Percentiles rank a stretch among this genome's conserved stretches.
Conservation (phyloP, 139 green algal species). For the Pleodorina starrii region DNA sequence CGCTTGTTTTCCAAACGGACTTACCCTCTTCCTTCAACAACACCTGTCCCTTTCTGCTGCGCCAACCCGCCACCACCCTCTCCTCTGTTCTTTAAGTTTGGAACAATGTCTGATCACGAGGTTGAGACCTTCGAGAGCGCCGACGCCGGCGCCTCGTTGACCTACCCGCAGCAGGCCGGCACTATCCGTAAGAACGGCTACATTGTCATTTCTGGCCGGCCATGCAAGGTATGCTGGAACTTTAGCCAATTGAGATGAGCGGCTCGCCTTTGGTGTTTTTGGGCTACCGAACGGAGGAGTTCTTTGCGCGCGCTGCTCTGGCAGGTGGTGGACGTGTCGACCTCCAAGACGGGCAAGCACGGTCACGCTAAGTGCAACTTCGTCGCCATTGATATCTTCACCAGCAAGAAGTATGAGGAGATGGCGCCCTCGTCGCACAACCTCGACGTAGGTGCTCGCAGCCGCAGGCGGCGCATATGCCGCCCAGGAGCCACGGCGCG, state of each 20-base stretch:
- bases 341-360: slow-evolving; percentile 99
- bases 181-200: slow-evolving; percentile 97
- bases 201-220: slow-evolving; percentile 95
- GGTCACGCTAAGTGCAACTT: slow-evolving; percentile 99
- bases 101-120: slow-evolving; percentile 58
- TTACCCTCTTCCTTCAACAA: too few relatives aligned
- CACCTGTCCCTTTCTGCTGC: slow-evolving; percentile 20
- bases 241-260: background rate
- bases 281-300: background rate
- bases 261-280: background rate
- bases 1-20: too few relatives aligned
- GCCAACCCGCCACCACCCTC: background rate
- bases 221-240: slow-evolving; percentile 91
- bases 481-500: background rate
- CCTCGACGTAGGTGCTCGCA: slow-evolving; percentile 82
- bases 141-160: slow-evolving; percentile 84
- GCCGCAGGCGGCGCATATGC: slow-evolving; percentile 32
- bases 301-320: background rate
- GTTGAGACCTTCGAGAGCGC: slow-evolving; percentile 56
- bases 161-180: slow-evolving; percentile 94
- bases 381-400: slow-evolving; percentile 97
- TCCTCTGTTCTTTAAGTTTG: slow-evolving; percentile 1
- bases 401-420: slow-evolving; percentile 98
- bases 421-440: slow-evolving; percentile 98
- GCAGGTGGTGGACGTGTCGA: slow-evolving; percentile 98